A percentile compares a stretch with the other conserved stretches of the same genome.
Evolutionary conservation across 176 grass and related monocot species (phyloP).

Genomic region (Avena sativa): DNA sequence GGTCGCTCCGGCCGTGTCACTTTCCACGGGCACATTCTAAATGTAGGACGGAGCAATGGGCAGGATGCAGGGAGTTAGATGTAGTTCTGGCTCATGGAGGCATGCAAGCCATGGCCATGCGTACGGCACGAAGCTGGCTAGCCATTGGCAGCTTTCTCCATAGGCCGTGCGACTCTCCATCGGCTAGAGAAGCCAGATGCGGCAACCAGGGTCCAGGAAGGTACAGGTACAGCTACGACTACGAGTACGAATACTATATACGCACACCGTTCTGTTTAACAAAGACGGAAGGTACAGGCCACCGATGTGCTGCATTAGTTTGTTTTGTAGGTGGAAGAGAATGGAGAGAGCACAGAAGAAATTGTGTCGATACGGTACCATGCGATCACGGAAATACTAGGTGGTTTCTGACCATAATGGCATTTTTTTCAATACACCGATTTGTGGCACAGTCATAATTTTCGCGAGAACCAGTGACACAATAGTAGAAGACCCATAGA

Average conservation of each 20-base stretch:
- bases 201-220: neutral
- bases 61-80: neutral
- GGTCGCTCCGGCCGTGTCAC: slow-evolving; percentile 31
- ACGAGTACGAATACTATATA: too few species aligned
- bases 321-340: neutral
- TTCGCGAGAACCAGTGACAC: too few species aligned
- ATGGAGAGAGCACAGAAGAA: neutral
- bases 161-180: neutral
- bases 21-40: slow-evolving; percentile 28
- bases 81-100: neutral
- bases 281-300: too few species aligned
- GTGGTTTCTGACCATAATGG: too few species aligned
- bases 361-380: neutral
- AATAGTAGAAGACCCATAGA: too few species aligned
- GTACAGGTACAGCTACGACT: too few species aligned
- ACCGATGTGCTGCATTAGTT: neutral
- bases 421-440: too few species aligned
- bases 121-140: neutral
- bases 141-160: slow-evolving; percentile 41
- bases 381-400: too few species aligned
- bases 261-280: neutral
- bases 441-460: too few species aligned
- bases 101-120: slow-evolving; percentile 29
- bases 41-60: slow-evolving; percentile 29
- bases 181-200: neutral